These are phyloP conservation scores for Sungouiozyma intestinalis DNA, from an alignment of 805 yeast species.

Conservation along the genomic window DNA sequence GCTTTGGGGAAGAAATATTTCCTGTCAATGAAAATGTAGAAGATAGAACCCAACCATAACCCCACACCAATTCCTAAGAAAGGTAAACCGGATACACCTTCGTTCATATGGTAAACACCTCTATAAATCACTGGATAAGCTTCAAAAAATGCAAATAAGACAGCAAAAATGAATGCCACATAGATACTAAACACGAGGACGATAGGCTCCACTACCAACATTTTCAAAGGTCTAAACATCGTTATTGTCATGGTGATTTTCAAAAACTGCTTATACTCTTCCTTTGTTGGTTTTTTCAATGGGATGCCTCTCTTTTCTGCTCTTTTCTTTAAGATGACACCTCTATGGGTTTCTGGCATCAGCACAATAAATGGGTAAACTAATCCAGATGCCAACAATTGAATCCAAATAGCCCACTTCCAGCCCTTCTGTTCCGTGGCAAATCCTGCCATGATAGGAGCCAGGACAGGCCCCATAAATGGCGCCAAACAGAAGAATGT, in stretches of 20 bases:
- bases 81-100: slow-evolving; percentile 57
- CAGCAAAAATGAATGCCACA: slow-evolving; percentile 68
- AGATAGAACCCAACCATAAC: slow-evolving; percentile 41
- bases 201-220: slow-evolving; percentile 67
- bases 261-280: slow-evolving; percentile 31
- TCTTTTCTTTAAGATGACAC: slow-evolving; percentile 48
- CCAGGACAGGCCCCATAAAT: slow-evolving; percentile 68
- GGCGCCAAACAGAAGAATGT: slow-evolving; percentile 71
- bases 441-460: slow-evolving; percentile 67
- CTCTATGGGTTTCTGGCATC: slow-evolving; percentile 62
- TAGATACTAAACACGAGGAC: slow-evolving; percentile 59
- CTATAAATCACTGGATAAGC: slow-evolving; percentile 67
- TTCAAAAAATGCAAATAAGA: slow-evolving; percentile 69
- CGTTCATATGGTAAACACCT: slow-evolving; percentile 48
- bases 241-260: slow-evolving; percentile 40
- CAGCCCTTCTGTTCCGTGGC: slow-evolving; percentile 52
- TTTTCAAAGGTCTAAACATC: slow-evolving; percentile 51
- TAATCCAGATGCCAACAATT: slow-evolving; percentile 53
- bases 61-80: slow-evolving; percentile 69
- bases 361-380: slow-evolving; percentile 38
- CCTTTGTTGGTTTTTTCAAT: slow-evolving; percentile 29
- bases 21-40: slow-evolving; percentile 43
- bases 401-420: slow-evolving; percentile 67
- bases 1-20: slow-evolving; percentile 42
- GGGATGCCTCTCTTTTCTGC: slow-evolving; percentile 51